These are phyloP conservation scores for Hemisphaericaspora xylanilytica DNA, from an alignment of 1,139 yeast species.

Conservation along the genomic window DNA sequence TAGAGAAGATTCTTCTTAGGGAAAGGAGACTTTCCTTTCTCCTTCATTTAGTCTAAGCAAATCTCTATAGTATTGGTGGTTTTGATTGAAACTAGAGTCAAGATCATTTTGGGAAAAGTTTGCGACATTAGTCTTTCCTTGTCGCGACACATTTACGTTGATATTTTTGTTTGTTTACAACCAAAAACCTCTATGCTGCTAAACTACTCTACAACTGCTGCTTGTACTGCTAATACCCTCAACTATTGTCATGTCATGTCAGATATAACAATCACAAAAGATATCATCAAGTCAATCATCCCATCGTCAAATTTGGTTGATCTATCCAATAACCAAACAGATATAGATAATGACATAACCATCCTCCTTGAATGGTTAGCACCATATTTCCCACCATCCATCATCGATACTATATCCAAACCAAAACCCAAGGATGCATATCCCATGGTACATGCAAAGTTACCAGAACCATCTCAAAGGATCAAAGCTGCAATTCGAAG, in stretches of 20 bases:
- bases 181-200: no score
- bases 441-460: slow-evolving; percentile 7
- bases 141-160: no score
- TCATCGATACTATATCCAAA: slow-evolving; percentile 2
- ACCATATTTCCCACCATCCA: slow-evolving; percentile 27
- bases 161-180: no score
- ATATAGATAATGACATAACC: slow-evolving; percentile 43
- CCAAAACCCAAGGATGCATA: slow-evolving; percentile 1
- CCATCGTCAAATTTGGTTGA: slow-evolving; percentile 24
- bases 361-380: slow-evolving; percentile 39
- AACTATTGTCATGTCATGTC: slow-evolving; percentile 3
- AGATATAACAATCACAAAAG: slow-evolving; percentile 3
- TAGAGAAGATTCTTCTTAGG: no score
- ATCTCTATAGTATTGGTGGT: no score
- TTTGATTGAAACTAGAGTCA: no score
- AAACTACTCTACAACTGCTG: no score
- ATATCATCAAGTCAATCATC: slow-evolving; percentile 13
- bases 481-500: slow-evolving; percentile 38
- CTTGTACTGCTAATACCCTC: no score
- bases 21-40: no score
- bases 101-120: no score
- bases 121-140: no score
- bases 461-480: slow-evolving; percentile 34
- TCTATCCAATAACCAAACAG: slow-evolving; percentile 21
- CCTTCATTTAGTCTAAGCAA: no score